phyloP scores from a whole-genome alignment of 257 asterid genomes.

The Henckelia pumila region DNA sequence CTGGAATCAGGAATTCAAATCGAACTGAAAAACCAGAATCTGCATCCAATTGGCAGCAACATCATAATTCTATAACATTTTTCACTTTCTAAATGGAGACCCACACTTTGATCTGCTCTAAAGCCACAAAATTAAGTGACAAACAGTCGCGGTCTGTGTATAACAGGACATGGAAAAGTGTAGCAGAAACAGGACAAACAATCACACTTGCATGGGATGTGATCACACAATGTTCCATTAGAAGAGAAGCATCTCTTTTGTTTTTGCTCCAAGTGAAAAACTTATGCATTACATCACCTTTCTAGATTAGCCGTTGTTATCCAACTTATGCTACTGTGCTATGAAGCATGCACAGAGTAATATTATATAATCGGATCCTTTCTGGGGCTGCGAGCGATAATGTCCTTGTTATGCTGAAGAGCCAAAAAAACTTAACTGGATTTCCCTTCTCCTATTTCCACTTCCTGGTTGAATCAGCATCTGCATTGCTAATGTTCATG shows the following conservation, averaged over 20 bases:
- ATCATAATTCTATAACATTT: neutral
- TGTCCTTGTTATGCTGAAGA: conserved; percentile 16
- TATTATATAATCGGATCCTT: neutral
- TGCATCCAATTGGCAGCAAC: neutral
- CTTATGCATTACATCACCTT: neutral
- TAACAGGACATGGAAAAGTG: neutral
- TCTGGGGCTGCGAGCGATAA: neutral
- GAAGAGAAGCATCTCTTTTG: conserved; percentile 1
- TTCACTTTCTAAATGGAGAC: neutral
- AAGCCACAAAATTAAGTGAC: neutral
- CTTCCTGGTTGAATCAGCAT: neutral
- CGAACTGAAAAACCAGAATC: neutral
- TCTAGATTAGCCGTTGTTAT: neutral
- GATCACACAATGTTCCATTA: neutral
- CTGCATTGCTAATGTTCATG: conserved; percentile 17
- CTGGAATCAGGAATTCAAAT: conserved; percentile 1
- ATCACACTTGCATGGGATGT: conserved; percentile 16
- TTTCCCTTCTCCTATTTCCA: neutral
- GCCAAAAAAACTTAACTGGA: neutral
- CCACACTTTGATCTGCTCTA: neutral
- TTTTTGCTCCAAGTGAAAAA: neutral
- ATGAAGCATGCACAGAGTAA: neutral
- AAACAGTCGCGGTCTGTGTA: neutral
- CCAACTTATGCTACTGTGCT: neutral
- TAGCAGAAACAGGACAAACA: conserved; percentile 1